phyloP scores from a whole-genome alignment of 306 rosid genomes.

The Crataegus laevigata region DNA sequence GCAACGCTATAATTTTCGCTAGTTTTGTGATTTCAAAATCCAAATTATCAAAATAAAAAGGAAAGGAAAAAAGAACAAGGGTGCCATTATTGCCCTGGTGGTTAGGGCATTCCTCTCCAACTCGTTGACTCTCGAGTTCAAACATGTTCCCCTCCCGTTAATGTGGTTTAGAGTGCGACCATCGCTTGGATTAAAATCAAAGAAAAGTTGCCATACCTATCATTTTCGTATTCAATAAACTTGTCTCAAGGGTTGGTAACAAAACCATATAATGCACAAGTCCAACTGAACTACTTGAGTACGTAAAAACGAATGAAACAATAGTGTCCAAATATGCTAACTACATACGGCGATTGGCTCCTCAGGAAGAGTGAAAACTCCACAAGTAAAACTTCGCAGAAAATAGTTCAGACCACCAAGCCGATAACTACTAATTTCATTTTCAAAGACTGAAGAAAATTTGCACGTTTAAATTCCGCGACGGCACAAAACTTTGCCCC shows the following conservation, averaged over 20 bases:
- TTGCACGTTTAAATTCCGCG: conserved; percentile 34
- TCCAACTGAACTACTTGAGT: neutral
- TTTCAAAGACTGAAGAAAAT: conserved; percentile 27
- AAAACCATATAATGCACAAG: neutral
- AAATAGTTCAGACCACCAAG: conserved; percentile 1
- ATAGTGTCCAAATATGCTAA: conserved; percentile 9
- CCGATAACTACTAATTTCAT: conserved; percentile 33
- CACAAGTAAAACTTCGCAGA: neutral
- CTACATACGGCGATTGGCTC: conserved; percentile 25
- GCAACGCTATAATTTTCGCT: neutral
- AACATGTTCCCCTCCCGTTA: too few relatives aligned
- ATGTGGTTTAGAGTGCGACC: too few relatives aligned
- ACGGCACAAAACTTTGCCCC: conserved; percentile 41
- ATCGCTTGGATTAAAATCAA: too few relatives aligned
- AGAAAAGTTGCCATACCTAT: too few relatives aligned
- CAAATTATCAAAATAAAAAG: too few relatives aligned
- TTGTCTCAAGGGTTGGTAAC: neutral
- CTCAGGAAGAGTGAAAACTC: conserved; percentile 8
- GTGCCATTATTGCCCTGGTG: too few relatives aligned
- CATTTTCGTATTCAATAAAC: too few relatives aligned
- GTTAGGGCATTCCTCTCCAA: too few relatives aligned
- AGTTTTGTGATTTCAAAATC: neutral
- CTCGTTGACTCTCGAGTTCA: too few relatives aligned
- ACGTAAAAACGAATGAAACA: neutral
- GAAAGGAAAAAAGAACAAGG: too few relatives aligned